Evolutionary conservation across 257 asterid genomes (phyloP).

Genomic region (Dorcoceras hygrometricum): DNA sequence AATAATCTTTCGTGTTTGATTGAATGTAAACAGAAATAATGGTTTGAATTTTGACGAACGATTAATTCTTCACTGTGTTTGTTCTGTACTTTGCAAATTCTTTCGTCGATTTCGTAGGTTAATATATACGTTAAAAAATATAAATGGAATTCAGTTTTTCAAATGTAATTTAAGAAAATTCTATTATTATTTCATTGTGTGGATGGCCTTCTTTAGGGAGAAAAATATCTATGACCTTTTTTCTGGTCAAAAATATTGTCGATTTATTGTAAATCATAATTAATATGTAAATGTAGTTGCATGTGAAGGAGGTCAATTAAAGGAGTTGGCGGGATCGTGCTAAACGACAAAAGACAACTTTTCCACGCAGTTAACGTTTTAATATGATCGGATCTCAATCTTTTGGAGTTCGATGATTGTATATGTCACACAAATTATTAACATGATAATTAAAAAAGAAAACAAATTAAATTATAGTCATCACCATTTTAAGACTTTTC

Average conservation of each 20-base stretch:
- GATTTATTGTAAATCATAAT: not conserved
- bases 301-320: constrained; percentile 5
- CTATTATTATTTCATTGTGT: not conserved
- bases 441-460: no score
- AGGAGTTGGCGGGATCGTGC: constrained; percentile 4
- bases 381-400: not conserved
- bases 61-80: no score
- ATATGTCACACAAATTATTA: not conserved
- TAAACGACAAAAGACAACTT: constrained; percentile 37
- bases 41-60: no score
- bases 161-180: no score
- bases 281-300: not conserved
- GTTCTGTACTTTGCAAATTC: no score
- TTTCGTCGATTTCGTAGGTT: no score
- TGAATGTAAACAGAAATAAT: not conserved
- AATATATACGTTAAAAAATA: no score
- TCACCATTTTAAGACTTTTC: no score
- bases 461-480: no score
- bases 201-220: not conserved
- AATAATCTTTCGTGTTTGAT: no score
- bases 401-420: not conserved
- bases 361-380: not conserved
- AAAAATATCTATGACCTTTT: not conserved
- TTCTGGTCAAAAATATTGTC: not conserved
- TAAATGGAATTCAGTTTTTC: not conserved